phyloP scores from a whole-genome alignment of 345 rosid species.

The Eucalyptus decipiens region DNA sequence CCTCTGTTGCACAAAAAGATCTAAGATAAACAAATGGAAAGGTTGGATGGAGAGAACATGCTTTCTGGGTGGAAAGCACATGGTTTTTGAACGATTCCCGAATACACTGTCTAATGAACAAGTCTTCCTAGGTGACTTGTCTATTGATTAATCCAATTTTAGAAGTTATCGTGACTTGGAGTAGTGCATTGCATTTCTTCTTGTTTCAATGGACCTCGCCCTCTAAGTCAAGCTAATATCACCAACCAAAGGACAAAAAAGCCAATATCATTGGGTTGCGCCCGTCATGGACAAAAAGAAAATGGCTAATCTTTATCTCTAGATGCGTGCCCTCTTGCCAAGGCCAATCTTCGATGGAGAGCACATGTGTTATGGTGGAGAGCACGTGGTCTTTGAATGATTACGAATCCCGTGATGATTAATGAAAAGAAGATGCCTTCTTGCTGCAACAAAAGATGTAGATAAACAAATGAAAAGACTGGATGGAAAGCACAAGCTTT shows the following conservation, averaged over 20 bases:
- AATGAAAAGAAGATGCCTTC: background rate
- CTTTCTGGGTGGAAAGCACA: background rate
- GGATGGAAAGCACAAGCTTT: background rate
- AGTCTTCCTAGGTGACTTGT: rapidly evolving
- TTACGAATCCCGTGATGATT: background rate
- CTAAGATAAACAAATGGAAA: too few relatives aligned
- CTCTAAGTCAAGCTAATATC: background rate
- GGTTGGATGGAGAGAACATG: too few relatives aligned
- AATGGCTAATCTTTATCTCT: background rate
- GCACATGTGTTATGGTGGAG: background rate
- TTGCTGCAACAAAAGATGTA: background rate
- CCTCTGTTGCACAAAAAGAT: too few relatives aligned
- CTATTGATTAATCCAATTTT: background rate
- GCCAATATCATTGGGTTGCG: too few relatives aligned
- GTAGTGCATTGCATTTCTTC: background rate
- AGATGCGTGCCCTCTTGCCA: background rate
- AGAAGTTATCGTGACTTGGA: background rate
- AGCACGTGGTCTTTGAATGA: rapidly evolving
- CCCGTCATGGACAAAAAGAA: too few relatives aligned
- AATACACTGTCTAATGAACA: background rate
- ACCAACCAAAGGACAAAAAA: too few relatives aligned
- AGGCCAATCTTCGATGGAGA: background rate
- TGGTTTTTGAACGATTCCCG: background rate
- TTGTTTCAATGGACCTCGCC: rapidly evolving
- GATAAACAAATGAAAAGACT: background rate